Evolutionary conservation across 768 basidiomycete genomes (phyloP).

Genomic region (Mycena vitilis): DNA sequence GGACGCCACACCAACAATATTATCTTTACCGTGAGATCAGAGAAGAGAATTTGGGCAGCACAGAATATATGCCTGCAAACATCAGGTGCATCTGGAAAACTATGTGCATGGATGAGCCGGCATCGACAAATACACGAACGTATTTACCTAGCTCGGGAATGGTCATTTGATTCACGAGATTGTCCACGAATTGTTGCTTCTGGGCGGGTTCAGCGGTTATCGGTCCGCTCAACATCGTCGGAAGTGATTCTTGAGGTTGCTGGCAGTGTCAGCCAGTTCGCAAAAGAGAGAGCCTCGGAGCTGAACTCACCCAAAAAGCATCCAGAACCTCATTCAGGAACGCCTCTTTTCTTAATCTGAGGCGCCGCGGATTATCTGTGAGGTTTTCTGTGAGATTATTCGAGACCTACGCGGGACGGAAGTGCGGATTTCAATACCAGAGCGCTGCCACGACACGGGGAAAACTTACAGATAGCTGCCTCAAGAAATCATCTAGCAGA

Average conservation of each 20-base stretch:
- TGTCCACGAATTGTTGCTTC: constrained; percentile 34
- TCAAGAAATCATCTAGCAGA: constrained; percentile 28
- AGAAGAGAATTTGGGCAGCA: background rate
- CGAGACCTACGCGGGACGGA: background rate
- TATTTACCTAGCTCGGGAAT: constrained; percentile 32
- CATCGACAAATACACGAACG: background rate
- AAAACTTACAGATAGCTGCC: constrained; percentile 28
- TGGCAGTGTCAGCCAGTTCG: constrained; percentile 9
- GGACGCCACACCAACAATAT: constrained; percentile 32
- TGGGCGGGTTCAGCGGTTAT: background rate
- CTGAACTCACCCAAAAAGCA: constrained; percentile 19
- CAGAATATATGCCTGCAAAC: constrained; percentile 14
- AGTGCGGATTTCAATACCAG: background rate
- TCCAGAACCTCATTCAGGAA: constrained; percentile 26
- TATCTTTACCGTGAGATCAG: constrained; percentile 14
- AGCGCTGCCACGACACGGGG: background rate
- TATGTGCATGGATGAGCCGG: constrained; percentile 10
- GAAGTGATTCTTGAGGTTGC: constrained; percentile 12
- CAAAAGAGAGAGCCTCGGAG: background rate
- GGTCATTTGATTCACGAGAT: constrained; percentile 34
- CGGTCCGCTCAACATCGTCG: no score
- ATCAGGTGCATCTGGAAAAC: constrained; percentile 36
- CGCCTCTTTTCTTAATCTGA: constrained; percentile 26
- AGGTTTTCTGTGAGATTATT: constrained; percentile 7
- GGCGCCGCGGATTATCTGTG: constrained; percentile 10